Evolutionary conservation across 768 basidiomycete genomes (phyloP), one percentile per base, ranked within the genome.

Genomic region (Lactarius vividus): DNA sequence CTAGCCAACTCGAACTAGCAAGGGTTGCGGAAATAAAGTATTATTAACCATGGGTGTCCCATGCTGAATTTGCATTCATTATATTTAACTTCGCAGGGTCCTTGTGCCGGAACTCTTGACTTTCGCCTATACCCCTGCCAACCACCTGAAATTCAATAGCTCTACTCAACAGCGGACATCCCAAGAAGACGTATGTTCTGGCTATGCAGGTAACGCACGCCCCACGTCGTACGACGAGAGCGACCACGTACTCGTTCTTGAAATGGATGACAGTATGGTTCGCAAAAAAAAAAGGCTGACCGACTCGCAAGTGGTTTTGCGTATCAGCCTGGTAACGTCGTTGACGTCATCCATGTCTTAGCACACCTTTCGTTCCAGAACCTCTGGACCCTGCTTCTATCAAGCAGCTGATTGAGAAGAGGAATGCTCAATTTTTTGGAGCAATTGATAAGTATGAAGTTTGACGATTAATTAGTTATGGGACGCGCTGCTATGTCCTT

Each of bases 11-110:
- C 26, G 89, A 94, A 65, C 78, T 94, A n/a, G 74, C 78, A 46
- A 84, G 85, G 69, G 86, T 96, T 23, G 89, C 93, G 5, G 90
- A 95, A 75, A 80, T 96, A 66, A 95, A 95, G 91, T 94, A 65
- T 55, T 13, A 66, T 72, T 53, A 13, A 20, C 28, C 8, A 35
- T 39, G 29, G 28, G 52, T 29, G 40, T 54, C 26, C 46, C 44
- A 28, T 26, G 28, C 40, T 20, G 57, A 16, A 63, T 20, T 46
- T 56, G 4, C 33, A 9, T 56, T 64, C 49, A 58, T 40, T 20
- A 56, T 64, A 23, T 29, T 26, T 61, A 18, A 20, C 42, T 56
- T 62, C 26, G 5, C 63, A 93, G 92, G 76, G 85, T 91, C 10
- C 81, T 96, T n/a, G 77, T 95, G 16, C 94, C 94, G 1, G 86